These are phyloP conservation scores for Viridothelium virens DNA, from an alignment of 495 filamentous ascomycete genomes.

Conservation along the genomic window DNA sequence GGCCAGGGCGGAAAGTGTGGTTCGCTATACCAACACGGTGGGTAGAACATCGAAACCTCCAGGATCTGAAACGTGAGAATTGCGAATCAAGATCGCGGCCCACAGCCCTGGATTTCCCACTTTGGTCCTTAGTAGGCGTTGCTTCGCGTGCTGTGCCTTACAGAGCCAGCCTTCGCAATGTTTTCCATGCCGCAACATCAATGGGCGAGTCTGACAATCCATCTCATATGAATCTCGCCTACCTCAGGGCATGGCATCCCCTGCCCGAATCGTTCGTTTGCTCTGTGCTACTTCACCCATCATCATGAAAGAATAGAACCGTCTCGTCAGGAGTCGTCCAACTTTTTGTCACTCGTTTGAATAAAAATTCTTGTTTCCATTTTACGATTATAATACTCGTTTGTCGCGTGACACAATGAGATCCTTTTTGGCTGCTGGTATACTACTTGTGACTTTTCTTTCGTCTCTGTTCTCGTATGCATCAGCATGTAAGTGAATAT, in stretches of 20 bases:
- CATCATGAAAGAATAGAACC: not conserved
- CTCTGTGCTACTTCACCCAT: not conserved
- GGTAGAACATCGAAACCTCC: not conserved
- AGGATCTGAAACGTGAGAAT: constrained; percentile 1
- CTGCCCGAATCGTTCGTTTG: not conserved
- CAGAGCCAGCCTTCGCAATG: not conserved
- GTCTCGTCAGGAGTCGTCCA: not conserved
- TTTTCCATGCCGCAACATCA: not conserved
- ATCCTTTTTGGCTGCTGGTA: not conserved
- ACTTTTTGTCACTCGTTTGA: not conserved
- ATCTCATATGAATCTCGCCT: not conserved
- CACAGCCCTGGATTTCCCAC: not conserved
- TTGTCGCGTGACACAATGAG: not conserved
- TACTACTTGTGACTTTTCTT: not conserved
- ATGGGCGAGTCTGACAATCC: not conserved
- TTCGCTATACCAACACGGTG: not conserved
- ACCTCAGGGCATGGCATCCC: not conserved
- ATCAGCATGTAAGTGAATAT: not conserved
- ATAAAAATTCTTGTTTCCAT: not conserved
- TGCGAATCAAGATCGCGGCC: not conserved
- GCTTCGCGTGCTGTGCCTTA: not conserved
- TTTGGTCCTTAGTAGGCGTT: not conserved
- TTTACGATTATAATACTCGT: not conserved
- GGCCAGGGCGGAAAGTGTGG: not conserved
- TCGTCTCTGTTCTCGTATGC: not conserved